Base-by-base conservation (phyloP, 129 eudicot species). In the Erigeron canadensis region DNA sequence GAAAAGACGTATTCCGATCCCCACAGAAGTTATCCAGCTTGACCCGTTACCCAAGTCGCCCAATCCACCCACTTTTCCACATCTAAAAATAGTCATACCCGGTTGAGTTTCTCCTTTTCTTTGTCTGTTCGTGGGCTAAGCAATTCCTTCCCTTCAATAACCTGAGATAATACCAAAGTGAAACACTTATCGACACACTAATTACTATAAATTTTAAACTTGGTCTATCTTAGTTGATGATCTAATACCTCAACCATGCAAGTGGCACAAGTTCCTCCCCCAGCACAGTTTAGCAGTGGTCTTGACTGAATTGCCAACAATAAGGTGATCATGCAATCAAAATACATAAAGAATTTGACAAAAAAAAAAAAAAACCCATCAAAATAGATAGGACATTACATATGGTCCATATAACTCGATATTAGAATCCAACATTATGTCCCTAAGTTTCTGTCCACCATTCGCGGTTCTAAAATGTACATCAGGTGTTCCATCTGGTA, bases 401-500 rank as follows among this genome's bases (percentile, higher is more conserved):
- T 92, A 92, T 74, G 98, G 98, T 83, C 98, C 98, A 75, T 92
- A 92, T 59, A 92, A 80, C 81, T 92, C 98, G 45, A 92, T 71
- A 72, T 89, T 71, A 6, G 82, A 68, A 78, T 89, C 95, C 69
- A 92, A 63, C 98, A 92, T 92, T 65, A 92, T 92, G 75, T 88
- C 89, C 74, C 98, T 84, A 21, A 92, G 94, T 74, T 92, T 89
- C 74, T 89, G 96, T 54, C 98, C 98, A 19, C 98, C 96, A 10
- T 77, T 66, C 6, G 95, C 91, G 6, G 50, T 78, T n/a, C 98
- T 87, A 47, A 79, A 79, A 63, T 89, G 98, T 74, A 92, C 81
- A 69, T 91, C 98, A 4, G 96, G 94, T 13, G 94, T 92, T 73
- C 98, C 98, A 86, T 92, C 98, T 5, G 98, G 98, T 39, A 91